Percentiles rank a stretch among this genome's conserved stretches.
These are phyloP conservation scores for Diplodia intermedia DNA, from an alignment of 2,329 filamentous ascomycete genomes.

Conservation along the genomic window DNA sequence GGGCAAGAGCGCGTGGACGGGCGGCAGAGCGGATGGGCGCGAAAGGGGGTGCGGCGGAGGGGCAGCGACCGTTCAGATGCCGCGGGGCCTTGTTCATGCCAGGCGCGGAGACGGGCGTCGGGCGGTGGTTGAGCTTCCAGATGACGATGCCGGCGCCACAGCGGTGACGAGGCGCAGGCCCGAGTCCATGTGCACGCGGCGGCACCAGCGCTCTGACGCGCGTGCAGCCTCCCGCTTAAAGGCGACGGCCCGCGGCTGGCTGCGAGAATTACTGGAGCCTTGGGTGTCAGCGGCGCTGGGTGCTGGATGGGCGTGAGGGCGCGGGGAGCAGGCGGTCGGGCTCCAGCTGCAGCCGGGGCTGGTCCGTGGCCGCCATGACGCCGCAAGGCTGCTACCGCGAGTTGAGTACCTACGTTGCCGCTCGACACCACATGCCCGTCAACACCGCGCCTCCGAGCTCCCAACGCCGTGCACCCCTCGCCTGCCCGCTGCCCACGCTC, in stretches of 20 bases:
- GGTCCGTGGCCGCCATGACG: slow-evolving; percentile 23
- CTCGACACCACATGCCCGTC: slow-evolving; percentile 21
- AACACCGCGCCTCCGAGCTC: slow-evolving; percentile 23
- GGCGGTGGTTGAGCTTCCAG: slow-evolving; percentile 26
- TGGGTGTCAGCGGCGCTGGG: slow-evolving; percentile 1
- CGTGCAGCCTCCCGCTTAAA: slow-evolving; percentile 4
- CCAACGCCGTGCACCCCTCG: background rate
- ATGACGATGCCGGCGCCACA: slow-evolving; percentile 30
- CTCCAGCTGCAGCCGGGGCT: slow-evolving; percentile 1
- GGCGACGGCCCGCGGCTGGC: slow-evolving; percentile 6
- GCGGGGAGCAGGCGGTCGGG: slow-evolving; percentile 23
- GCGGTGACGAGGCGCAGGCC: slow-evolving; percentile 29
- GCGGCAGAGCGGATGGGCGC: background rate
- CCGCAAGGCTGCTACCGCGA: slow-evolving; percentile 5
- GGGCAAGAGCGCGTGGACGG: background rate
- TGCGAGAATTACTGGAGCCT: background rate
- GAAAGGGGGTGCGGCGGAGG: background rate
- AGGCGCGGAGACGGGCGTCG: slow-evolving; percentile 19
- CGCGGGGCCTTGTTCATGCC: slow-evolving; percentile 20
- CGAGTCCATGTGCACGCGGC: slow-evolving; percentile 6
- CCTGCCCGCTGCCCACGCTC: slow-evolving; percentile 4
- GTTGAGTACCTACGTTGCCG: background rate
- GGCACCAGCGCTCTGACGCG: slow-evolving; percentile 17
- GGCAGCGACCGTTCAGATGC: background rate
- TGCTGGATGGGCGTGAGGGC: background rate